These are phyloP conservation scores for Alternaria longipes DNA, from an alignment of 2,329 filamentous ascomycete species.

Conservation along the genomic window DNA sequence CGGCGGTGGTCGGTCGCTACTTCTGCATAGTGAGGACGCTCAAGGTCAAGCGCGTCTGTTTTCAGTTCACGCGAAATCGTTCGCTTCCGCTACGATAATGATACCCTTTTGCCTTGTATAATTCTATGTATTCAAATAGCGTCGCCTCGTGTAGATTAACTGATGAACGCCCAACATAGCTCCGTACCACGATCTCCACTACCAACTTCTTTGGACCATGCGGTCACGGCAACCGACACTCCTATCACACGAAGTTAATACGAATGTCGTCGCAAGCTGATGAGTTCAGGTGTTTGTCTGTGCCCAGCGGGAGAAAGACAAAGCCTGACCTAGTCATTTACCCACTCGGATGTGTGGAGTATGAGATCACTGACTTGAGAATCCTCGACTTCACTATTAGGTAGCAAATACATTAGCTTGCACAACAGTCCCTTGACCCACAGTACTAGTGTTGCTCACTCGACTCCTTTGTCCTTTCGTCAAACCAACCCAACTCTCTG, in stretches of 20 bases:
- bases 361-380: no score
- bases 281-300: not conserved
- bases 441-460: not conserved
- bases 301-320: no score
- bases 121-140: not conserved
- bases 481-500: not conserved
- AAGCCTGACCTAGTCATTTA: no score
- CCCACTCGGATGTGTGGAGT: no score
- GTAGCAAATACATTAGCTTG: no score
- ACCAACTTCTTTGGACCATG: not conserved
- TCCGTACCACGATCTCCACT: not conserved
- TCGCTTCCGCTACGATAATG: not conserved
- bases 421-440: not conserved
- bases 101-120: not conserved
- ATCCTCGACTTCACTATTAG: not conserved
- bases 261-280: not conserved
- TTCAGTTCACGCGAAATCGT: not conserved
- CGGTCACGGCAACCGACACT: not conserved
- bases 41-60: not conserved
- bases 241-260: not conserved
- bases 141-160: not conserved
- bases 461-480: not conserved
- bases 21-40: not conserved
- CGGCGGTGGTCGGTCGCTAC: not conserved
- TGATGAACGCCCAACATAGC: not conserved